Percentiles rank a stretch among this genome's conserved stretches.
Evolutionary conservation across 2,329 filamentous ascomycete species (phyloP).

Genomic region (Botrytis medusae): DNA sequence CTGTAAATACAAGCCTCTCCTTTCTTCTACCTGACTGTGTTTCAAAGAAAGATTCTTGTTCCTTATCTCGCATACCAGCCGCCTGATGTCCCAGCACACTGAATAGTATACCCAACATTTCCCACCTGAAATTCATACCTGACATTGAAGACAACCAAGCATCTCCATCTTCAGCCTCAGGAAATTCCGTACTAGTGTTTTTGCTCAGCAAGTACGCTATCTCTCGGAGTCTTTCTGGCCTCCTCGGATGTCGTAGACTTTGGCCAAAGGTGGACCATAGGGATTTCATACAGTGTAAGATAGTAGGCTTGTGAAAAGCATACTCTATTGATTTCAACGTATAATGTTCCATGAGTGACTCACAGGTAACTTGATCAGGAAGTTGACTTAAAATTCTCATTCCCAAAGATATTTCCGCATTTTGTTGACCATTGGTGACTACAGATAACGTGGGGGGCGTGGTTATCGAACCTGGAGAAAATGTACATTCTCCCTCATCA

Average conservation of each 20-base stretch:
- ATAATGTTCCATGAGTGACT: neutral
- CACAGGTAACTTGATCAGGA: constrained; percentile 6
- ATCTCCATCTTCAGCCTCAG: constrained; percentile 35
- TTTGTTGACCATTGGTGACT: neutral
- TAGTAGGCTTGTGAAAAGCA: constrained; percentile 13
- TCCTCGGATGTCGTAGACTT: constrained; percentile 28
- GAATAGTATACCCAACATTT: constrained; percentile 33
- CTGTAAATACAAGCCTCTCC: constrained; percentile 31
- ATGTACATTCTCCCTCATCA: neutral
- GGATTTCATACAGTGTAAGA: constrained; percentile 20
- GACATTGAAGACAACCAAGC: constrained; percentile 35
- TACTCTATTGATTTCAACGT: neutral
- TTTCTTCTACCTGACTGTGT: constrained; percentile 32
- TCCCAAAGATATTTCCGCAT: neutral
- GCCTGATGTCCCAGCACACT: constrained; percentile 25
- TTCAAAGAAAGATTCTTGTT: constrained; percentile 32
- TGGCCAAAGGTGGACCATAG: constrained; percentile 33
- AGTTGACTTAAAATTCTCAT: constrained; percentile 1
- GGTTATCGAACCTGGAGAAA: neutral
- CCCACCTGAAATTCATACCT: constrained; percentile 38
- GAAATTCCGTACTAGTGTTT: constrained; percentile 33
- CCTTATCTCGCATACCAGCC: constrained; percentile 27
- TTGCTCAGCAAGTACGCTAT: constrained; percentile 33
- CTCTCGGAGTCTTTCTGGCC: constrained; percentile 29
- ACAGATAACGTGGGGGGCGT: neutral